Evolutionary conservation across 139 green algal genomes (phyloP).

Genomic region (Yamagishiella unicocca): DNA sequence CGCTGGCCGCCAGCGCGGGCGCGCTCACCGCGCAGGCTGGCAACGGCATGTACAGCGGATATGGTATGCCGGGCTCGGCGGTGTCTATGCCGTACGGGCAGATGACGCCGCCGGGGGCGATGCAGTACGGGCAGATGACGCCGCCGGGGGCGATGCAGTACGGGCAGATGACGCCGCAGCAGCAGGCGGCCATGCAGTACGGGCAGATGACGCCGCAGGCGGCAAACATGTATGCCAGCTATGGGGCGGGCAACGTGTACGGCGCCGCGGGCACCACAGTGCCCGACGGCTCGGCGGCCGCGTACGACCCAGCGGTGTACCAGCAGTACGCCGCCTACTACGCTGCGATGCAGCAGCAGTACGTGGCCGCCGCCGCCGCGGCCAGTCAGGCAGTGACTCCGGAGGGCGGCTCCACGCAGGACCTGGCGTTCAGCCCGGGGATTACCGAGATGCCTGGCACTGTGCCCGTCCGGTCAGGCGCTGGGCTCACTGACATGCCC

Average conservation of each 20-base stretch:
- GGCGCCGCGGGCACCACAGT: background rate
- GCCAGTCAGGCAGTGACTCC: background rate
- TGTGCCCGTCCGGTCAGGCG: background rate
- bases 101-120: no score
- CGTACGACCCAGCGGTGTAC: conserved; percentile 2
- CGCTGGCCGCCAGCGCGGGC: conserved; percentile 3
- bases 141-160: background rate
- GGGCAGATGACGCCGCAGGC: background rate
- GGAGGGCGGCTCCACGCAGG: background rate
- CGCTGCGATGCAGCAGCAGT: conserved; percentile 14
- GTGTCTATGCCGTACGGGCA: background rate
- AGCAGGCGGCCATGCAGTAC: background rate
- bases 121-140: background rate
- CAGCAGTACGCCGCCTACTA: conserved; percentile 34
- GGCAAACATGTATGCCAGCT: background rate
- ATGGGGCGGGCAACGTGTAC: background rate
- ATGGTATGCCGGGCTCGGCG: background rate
- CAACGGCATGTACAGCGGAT: background rate
- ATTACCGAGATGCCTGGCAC: background rate
- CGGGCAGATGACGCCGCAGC: background rate
- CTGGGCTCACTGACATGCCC: background rate
- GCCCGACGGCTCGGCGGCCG: background rate
- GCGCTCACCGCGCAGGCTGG: background rate
- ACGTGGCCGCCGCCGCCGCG: background rate
- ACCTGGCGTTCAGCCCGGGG: background rate